Conservation (phyloP, 2,329 filamentous ascomycete genomes). For the Ceratocystis cubensis region DNA sequence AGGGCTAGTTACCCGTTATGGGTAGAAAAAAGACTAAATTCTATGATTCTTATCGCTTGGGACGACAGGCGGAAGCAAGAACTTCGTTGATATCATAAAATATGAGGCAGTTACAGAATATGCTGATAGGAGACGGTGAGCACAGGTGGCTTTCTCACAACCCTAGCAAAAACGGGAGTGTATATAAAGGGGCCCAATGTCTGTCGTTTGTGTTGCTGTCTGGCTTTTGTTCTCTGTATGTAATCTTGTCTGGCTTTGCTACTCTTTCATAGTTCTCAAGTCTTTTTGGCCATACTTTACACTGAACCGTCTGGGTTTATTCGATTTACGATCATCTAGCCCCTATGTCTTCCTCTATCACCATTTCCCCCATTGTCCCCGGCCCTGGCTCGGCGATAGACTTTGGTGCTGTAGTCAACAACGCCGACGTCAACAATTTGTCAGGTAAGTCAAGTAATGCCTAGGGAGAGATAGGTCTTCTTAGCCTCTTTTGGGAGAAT, state of each 20-base stretch:
- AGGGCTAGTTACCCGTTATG: background rate
- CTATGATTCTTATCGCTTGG: background rate
- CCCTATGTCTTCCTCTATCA: slow-evolving; percentile 23
- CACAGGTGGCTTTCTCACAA: background rate
- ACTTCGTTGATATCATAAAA: background rate
- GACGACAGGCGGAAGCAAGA: background rate
- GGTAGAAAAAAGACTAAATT: background rate
- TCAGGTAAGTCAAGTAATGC: slow-evolving; percentile 37
- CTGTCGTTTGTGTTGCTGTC: background rate
- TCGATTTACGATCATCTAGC: background rate
- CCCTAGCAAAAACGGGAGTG: background rate
- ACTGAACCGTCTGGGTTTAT: too few species aligned
- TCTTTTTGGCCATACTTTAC: background rate
- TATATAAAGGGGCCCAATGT: background rate
- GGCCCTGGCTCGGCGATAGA: slow-evolving; percentile 34
- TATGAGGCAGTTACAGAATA: background rate
- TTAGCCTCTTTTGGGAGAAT: slow-evolving; percentile 22
- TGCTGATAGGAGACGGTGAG: background rate
- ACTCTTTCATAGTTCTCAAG: background rate
- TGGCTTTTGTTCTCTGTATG: background rate
- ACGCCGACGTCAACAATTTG: slow-evolving; percentile 49
- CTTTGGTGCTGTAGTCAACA: slow-evolving; percentile 48
- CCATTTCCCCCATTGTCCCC: slow-evolving; percentile 31
- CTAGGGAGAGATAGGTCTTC: background rate
- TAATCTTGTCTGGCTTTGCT: background rate